These are phyloP conservation scores for Astrocystis sublimbata DNA, from an alignment of 495 filamentous ascomycete species.

Conservation along the genomic window DNA sequence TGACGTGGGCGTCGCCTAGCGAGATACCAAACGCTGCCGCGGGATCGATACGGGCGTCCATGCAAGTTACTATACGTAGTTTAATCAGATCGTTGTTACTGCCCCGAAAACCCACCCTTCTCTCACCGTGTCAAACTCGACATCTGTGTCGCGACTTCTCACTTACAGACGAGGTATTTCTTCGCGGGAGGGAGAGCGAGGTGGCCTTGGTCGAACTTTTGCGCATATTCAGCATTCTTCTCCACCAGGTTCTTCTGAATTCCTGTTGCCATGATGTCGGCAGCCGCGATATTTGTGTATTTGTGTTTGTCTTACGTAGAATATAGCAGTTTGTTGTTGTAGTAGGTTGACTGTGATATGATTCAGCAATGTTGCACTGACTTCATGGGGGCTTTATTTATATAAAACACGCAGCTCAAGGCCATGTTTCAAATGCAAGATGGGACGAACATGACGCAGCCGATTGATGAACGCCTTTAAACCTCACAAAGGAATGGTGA, in stretches of 20 bases:
- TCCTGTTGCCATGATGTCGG: constrained; percentile 30
- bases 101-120: background rate
- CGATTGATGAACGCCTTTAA: background rate
- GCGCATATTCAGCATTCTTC: constrained; percentile 62
- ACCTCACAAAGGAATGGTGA: constrained; percentile 1
- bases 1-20: constrained; percentile 78
- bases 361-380: no score
- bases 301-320: background rate
- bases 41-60: constrained; percentile 82
- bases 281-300: background rate
- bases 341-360: no score
- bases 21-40: constrained; percentile 69
- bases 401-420: background rate
- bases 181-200: constrained; percentile 74
- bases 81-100: background rate
- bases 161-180: constrained; percentile 61
- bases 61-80: constrained; percentile 60
- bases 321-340: no score
- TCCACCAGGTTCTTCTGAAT: constrained; percentile 57
- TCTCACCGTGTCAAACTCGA: background rate
- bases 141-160: constrained; percentile 23
- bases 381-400: background rate
- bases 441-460: background rate
- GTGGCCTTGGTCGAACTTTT: constrained; percentile 62
- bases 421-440: background rate